Evolutionary conservation across 1,139 yeast species (phyloP).

Genomic region (Meyerozyma athensensis): DNA sequence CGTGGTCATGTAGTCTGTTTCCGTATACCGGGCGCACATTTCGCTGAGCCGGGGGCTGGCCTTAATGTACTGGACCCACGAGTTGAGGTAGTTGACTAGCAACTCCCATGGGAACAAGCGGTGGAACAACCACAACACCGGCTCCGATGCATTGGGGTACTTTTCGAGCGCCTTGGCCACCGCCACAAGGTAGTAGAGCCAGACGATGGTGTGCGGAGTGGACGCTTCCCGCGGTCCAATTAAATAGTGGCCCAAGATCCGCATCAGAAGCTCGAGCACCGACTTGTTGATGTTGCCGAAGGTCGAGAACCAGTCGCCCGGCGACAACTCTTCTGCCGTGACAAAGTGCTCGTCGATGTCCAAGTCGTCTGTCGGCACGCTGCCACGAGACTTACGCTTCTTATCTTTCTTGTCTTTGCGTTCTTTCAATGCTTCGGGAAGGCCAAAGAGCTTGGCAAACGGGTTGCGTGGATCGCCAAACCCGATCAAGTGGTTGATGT

Average conservation of each 20-base stretch:
- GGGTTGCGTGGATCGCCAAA: constrained; percentile 74
- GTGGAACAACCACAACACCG: constrained; percentile 50
- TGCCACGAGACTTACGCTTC: constrained; percentile 43
- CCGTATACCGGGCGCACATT: constrained; percentile 27
- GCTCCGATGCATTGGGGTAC: constrained; percentile 42
- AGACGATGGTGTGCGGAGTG: constrained; percentile 64
- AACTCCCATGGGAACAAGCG: constrained; percentile 66
- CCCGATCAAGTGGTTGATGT: constrained; percentile 68
- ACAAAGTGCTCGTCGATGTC: constrained; percentile 25
- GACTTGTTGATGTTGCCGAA: constrained; percentile 56
- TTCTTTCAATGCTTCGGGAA: constrained; percentile 68
- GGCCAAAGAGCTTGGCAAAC: constrained; percentile 64
- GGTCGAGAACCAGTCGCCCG: constrained; percentile 57
- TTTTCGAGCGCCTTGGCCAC: constrained; percentile 53
- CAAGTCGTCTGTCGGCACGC: not conserved
- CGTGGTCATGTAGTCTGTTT: constrained; percentile 27
- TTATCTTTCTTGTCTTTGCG: constrained; percentile 68
- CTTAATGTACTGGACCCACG: constrained; percentile 33
- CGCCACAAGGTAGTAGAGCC: constrained; percentile 64
- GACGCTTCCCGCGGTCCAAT: constrained; percentile 69
- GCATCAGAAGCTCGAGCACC: constrained; percentile 59
- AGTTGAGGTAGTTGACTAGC: constrained; percentile 57
- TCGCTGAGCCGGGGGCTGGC: constrained; percentile 23
- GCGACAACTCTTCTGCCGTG: constrained; percentile 40
- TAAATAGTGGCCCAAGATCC: constrained; percentile 60